Conservation (phyloP, 306 rosid species). For the Cucurbita maxima region DNA sequence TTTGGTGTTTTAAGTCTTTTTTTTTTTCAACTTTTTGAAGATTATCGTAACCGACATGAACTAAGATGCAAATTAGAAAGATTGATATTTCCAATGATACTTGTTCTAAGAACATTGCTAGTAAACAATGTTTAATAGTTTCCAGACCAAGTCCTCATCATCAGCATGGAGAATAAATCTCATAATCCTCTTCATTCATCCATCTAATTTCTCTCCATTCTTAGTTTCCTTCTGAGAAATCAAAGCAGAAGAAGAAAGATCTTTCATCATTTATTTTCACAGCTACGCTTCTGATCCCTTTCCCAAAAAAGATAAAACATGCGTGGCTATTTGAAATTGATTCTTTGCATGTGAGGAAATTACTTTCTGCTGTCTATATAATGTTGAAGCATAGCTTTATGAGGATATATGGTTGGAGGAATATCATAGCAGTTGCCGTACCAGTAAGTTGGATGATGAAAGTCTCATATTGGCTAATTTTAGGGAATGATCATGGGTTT, state of each 20-base stretch:
- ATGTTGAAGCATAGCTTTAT: not conserved
- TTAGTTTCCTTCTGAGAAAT: not conserved
- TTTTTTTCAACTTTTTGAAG: not conserved
- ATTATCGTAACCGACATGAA: not conserved
- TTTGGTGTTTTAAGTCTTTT: not conserved
- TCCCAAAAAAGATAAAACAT: not conserved
- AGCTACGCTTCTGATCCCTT: not conserved
- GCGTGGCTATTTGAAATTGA: not conserved
- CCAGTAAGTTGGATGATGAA: not conserved
- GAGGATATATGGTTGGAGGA: conserved; percentile 3
- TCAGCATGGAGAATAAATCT: not conserved
- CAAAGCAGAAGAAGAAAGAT: not conserved
- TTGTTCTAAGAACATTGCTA: not conserved
- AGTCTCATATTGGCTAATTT: no score
- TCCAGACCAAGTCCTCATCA: not conserved
- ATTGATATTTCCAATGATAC: not conserved
- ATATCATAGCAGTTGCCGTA: no score
- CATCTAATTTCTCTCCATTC: not conserved
- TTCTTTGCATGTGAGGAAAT: not conserved
- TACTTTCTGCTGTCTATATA: not conserved
- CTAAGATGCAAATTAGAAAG: not conserved
- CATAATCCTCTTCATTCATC: not conserved
- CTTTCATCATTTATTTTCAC: not conserved
- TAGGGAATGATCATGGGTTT: no score
- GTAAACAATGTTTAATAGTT: not conserved